Percentiles rank a stretch among this genome's conserved stretches.
Evolutionary conservation across 805 yeast genomes (phyloP).

Genomic region (Metschnikowia orientalis): DNA sequence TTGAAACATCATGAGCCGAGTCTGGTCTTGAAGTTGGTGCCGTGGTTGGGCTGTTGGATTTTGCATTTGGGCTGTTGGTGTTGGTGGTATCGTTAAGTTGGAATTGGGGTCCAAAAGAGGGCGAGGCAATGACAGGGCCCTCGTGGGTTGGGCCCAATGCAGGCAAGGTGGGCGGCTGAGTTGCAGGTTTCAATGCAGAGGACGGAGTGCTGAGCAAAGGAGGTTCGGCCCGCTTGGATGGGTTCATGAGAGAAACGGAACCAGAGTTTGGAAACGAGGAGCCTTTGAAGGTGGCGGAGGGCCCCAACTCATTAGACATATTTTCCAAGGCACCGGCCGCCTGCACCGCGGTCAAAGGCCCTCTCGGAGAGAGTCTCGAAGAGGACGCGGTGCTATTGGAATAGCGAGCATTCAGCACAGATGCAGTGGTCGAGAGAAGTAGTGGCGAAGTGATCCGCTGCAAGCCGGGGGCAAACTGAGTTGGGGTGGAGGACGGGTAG

Average conservation of each 20-base stretch:
- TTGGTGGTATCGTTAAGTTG: constrained; percentile 17
- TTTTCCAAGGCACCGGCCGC: constrained; percentile 44
- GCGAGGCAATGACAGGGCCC: constrained; percentile 29
- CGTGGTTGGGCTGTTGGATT: background rate
- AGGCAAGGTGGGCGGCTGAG: constrained; percentile 30
- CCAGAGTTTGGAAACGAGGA: constrained; percentile 8
- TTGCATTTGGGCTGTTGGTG: constrained; percentile 1
- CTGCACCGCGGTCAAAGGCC: constrained; percentile 24
- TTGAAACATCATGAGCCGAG: constrained; percentile 2
- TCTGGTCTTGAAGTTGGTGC: background rate
- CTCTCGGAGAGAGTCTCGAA: constrained; percentile 11
- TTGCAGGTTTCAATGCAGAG: constrained; percentile 29
- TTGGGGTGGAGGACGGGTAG: constrained; percentile 65
- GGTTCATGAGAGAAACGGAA: constrained; percentile 32
- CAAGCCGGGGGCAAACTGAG: constrained; percentile 64
- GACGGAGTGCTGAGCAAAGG: constrained; percentile 34
- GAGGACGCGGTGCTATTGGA: constrained; percentile 11
- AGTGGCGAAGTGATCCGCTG: constrained; percentile 63
- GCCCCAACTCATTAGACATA: constrained; percentile 42
- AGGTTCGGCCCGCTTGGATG: constrained; percentile 5
- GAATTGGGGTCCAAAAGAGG: constrained; percentile 46
- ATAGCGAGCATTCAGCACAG: constrained; percentile 37
- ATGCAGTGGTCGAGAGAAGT: constrained; percentile 49
- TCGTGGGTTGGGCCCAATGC: constrained; percentile 21
- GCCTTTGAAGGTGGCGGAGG: constrained; percentile 38